These are phyloP conservation scores for Oehlia diaphana DNA, from an alignment of 192 early-diverging fungal species.

Conservation along the genomic window DNA sequence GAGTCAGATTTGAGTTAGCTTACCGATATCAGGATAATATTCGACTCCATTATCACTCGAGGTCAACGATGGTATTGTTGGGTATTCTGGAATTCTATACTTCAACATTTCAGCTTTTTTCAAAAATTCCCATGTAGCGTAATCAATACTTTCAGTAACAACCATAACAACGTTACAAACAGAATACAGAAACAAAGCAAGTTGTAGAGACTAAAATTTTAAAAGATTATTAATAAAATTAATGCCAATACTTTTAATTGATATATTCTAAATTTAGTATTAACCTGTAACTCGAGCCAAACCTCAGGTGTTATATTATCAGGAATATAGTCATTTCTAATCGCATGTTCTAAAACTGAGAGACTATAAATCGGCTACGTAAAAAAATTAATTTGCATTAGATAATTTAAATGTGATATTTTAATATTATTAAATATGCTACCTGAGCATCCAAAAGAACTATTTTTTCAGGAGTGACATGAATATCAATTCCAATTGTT, in stretches of 20 bases:
- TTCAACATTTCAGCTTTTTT: slow-evolving; percentile 45
- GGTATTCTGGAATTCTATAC: slow-evolving; percentile 39
- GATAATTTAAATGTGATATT: not conserved
- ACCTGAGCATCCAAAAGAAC: slow-evolving; percentile 55
- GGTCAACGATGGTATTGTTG: slow-evolving; percentile 28
- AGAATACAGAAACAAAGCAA: slow-evolving; percentile 54
- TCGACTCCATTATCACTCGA: slow-evolving; percentile 27
- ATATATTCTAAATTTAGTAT: not conserved
- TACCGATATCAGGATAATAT: slow-evolving; percentile 43
- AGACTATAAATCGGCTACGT: slow-evolving; percentile 42
- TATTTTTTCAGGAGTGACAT: slow-evolving; percentile 57
- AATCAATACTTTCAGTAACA: slow-evolving; percentile 49
- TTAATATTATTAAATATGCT: not conserved
- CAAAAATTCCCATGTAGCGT: slow-evolving; percentile 29
- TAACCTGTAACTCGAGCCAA: slow-evolving; percentile 37
- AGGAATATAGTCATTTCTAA: slow-evolving; percentile 29
- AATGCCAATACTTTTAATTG: not conserved
- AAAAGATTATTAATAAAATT: not conserved
- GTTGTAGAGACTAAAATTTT: slow-evolving; percentile 43
- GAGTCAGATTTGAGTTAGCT: not conserved
- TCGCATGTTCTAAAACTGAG: slow-evolving; percentile 41
- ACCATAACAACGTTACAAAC: slow-evolving; percentile 65
- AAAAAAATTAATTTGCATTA: not conserved
- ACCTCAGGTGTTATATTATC: slow-evolving; percentile 36
- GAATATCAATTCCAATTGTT: slow-evolving; percentile 59